Evolutionary conservation across 371 early-diverging fungal genomes (phyloP).

Genomic region (Mucor lusitanicus): DNA sequence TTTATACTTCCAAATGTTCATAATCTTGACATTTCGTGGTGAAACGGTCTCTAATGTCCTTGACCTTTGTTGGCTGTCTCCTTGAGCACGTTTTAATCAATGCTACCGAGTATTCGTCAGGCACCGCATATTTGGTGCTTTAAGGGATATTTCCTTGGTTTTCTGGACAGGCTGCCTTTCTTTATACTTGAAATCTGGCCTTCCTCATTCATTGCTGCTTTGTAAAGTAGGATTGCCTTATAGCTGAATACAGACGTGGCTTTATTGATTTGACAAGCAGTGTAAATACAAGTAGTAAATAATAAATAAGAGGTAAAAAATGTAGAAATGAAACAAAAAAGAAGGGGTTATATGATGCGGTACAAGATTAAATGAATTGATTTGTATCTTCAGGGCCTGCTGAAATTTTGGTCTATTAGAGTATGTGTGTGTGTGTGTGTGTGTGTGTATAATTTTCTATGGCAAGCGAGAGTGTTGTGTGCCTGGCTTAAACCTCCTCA

Average conservation of each 20-base stretch:
- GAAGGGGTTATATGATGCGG: background rate
- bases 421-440: background rate
- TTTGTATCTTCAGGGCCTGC: conserved; percentile 4
- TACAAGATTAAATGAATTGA: background rate
- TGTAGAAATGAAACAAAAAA: background rate
- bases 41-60: background rate
- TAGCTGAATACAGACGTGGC: too few species aligned
- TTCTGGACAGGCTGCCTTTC: too few species aligned
- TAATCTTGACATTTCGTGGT: background rate
- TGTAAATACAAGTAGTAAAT: background rate
- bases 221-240: too few species aligned
- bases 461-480: background rate
- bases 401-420: background rate
- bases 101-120: too few species aligned
- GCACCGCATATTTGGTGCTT: too few species aligned
- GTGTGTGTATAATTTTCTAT: background rate
- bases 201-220: too few species aligned
- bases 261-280: too few species aligned
- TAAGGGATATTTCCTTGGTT: too few species aligned
- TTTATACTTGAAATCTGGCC: too few species aligned
- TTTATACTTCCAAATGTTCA: background rate
- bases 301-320: too few species aligned
- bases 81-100: background rate
- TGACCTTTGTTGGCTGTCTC: background rate
- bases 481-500: background rate